phyloP scores from a whole-genome alignment of 2,329 filamentous ascomycete species.

The Fusarium coffeatum region DNA sequence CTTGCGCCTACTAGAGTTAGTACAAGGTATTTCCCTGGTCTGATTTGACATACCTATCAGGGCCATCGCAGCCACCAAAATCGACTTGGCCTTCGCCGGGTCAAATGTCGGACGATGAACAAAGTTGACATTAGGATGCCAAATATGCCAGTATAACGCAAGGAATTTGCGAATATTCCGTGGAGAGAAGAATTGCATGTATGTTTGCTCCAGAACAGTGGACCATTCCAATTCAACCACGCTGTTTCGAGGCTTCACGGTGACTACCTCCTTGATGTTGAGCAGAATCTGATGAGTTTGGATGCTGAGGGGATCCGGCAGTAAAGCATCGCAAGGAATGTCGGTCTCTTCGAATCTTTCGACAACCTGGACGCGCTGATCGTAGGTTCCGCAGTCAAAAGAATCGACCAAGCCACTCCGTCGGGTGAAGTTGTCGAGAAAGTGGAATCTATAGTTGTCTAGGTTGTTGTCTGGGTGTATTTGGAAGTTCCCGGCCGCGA shows the following conservation, averaged over 20 bases:
- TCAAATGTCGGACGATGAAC: neutral
- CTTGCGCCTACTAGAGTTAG: no score
- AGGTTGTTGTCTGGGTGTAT: neutral
- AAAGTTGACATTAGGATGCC: conserved; percentile 6
- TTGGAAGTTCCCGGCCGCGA: neutral
- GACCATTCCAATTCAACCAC: conserved; percentile 3
- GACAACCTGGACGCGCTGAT: neutral
- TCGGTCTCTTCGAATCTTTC: neutral
- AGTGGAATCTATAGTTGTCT: neutral
- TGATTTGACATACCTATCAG: neutral
- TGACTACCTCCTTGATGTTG: conserved; percentile 1
- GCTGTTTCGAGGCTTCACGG: neutral
- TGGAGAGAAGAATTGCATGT: neutral
- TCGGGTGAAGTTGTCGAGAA: neutral
- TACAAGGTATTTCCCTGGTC: no score
- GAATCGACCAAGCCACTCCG: neutral
- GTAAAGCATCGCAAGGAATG: rapidly evolving
- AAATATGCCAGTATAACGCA: conserved; percentile 3
- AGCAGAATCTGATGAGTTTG: conserved; percentile 9
- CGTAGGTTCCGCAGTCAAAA: neutral
- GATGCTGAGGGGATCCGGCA: neutral
- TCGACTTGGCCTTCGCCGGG: neutral
- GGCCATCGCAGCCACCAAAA: neutral
- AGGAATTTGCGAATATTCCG: neutral
- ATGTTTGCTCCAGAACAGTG: neutral